phyloP scores from a whole-genome alignment of 2,329 filamentous ascomycete species.

The Ceratocystis ficicola region DNA sequence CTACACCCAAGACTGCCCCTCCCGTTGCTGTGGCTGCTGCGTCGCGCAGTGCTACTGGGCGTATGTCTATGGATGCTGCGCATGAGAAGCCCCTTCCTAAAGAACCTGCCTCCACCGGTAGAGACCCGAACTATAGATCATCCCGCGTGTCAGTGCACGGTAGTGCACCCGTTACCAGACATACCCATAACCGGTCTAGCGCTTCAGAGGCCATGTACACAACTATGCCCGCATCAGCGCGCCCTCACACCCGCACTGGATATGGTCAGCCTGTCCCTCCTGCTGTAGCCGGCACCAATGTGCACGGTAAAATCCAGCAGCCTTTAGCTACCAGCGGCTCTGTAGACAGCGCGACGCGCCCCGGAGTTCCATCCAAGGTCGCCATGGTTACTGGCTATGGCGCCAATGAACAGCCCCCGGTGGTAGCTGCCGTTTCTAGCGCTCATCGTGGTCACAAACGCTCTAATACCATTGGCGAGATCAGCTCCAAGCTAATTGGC shows the following conservation, averaged over 20 bases:
- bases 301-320: conserved; percentile 79
- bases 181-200: conserved; percentile 31
- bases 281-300: conserved; percentile 76
- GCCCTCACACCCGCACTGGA: conserved; percentile 74
- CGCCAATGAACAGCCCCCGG: conserved; percentile 38
- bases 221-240: conserved; percentile 19
- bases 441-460: conserved; percentile 47
- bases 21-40: conserved; percentile 39
- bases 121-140: conserved; percentile 26
- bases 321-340: conserved; percentile 45
- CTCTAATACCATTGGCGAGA: conserved; percentile 65
- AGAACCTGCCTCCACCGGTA: conserved; percentile 34
- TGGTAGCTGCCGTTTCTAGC: not conserved
- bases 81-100: conserved; percentile 47
- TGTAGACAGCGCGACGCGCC: conserved; percentile 54
- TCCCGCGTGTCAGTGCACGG: conserved; percentile 16
- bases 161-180: conserved; percentile 17
- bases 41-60: conserved; percentile 34
- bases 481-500: conserved; percentile 75
- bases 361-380: conserved; percentile 50
- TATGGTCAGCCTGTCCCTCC: conserved; percentile 85
- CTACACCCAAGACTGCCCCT: conserved; percentile 33
- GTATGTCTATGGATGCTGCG: conserved; percentile 39
- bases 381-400: conserved; percentile 47
- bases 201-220: conserved; percentile 39